Evolutionary conservation across 2,329 filamentous ascomycete species (phyloP).

Genomic region (Escovopsis sp.): DNA sequence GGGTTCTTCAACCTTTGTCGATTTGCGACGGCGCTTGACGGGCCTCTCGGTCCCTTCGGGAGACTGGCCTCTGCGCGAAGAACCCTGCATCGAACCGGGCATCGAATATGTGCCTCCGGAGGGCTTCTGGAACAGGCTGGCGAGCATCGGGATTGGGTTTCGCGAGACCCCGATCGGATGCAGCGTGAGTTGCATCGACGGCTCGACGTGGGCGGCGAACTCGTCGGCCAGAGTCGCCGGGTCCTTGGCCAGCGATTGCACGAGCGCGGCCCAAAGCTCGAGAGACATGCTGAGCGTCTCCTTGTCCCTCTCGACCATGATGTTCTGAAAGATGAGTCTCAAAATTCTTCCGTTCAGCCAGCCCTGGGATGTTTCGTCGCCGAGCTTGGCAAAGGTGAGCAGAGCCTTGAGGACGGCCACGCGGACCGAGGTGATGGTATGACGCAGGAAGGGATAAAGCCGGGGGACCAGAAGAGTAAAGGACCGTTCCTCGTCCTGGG

Average conservation of each 20-base stretch:
- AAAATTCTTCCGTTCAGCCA: conserved; percentile 89
- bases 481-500: conserved; percentile 68
- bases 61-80: conserved; percentile 33
- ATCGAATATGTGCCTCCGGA: conserved; percentile 71
- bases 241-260: conserved; percentile 51
- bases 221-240: conserved; percentile 54
- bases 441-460: conserved; percentile 87
- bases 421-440: conserved; percentile 92
- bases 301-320: conserved; percentile 82
- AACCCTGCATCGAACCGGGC: conserved; percentile 27
- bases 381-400: conserved; percentile 81
- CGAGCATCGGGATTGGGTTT: conserved; percentile 85
- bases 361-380: conserved; percentile 62
- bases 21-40: conserved; percentile 66
- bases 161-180: conserved; percentile 87
- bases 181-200: conserved; percentile 72
- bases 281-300: conserved; percentile 69
- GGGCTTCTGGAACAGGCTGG: conserved; percentile 76
- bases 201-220: conserved; percentile 59
- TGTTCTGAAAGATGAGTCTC: conserved; percentile 84
- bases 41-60: conserved; percentile 45
- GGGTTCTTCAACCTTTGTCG: conserved; percentile 64
- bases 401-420: conserved; percentile 85
- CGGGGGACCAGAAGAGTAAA: conserved; percentile 87
- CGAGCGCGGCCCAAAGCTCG: conserved; percentile 72